Evolutionary conservation across 371 early-diverging fungal species (phyloP), one percentile per base, ranked within the genome.

Genomic region (Ordospora pajunii): DNA sequence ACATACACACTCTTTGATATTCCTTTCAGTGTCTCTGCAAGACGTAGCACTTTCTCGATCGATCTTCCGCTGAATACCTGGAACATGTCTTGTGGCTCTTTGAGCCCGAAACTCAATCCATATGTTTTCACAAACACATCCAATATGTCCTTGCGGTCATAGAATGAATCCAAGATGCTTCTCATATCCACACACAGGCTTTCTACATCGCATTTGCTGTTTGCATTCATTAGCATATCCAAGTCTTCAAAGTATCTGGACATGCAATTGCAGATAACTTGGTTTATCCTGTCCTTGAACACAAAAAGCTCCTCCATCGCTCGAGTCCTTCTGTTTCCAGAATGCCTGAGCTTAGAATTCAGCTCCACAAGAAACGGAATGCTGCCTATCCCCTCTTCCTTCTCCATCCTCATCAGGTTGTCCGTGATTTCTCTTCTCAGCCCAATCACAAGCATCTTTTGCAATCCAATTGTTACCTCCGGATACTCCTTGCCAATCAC

Each of bases 211-310:
- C 72, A 64, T n/a, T 51, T 17, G 7, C 50, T 54, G 52, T 71
- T 54, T 3, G 80, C 73, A 1, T 44, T 19, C 21, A 64, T 51
- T 9, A 76, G 0, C 40, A 37, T 64, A 5, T 73, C 65, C 12
- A 76, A 8, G 21, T 76, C 48, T 17, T 62, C 76, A 11, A 52
- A 52, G 48, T 70, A 70, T 4, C 63, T 51, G 7, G 73, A 19
- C 23, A 79, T 53, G 22, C 71, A 67, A 42, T 79, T 76, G 5
- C 72, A 68, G 0, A 79, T 68, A n/a, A 79, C 12, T 58, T 79
- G 75, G 17, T 68, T 46, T 19, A 75, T 76, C 14, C 70, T 49
- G 42, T 75, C 65, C 63, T 79, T 79, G 37, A 76, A 76, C 12
- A 72, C 73, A 49, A 50, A 72, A 19, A 79, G 50, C n/a, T 62